Base-by-base conservation (phyloP, 495 filamentous ascomycete genomes). In the Podospora appendiculata region DNA sequence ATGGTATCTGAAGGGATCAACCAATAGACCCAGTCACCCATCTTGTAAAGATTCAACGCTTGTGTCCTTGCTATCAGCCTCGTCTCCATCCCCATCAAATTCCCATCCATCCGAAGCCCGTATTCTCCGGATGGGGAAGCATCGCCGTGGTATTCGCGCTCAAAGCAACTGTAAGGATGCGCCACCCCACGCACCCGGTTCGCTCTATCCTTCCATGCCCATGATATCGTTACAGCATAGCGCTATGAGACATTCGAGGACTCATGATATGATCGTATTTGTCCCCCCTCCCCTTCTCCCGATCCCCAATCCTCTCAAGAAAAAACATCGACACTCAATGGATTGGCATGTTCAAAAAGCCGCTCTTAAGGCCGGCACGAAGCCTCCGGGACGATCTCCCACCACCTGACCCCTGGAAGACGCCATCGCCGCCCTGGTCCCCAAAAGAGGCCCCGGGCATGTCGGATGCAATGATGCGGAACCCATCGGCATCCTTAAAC, bases 401-500 rank as follows among this genome's bases (percentile, higher is more conserved):
- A 2, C 25, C 25, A 5, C 25, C 25, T 2, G 25, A 5, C 25
- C 25, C 25, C 25, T 25, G 25, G 5, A 25, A 25, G 25, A 25
- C 44, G 54, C 8, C 10, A 18, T 47, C 43, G 47, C 10, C 48
- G 35, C 16, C 41, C 13, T 10, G 32, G 46, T 32, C 54, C 32
- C 14, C n/a, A 6, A 10, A 43, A 19, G 48, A 42, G 4, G 14
- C 39, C 48, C 52, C 43, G 18, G 42, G 41, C 13, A 39, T 38
- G 10, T 60, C 58, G 8, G 18, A 34, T 12, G 34, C 63, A 36
- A 54, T 54, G 19, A 51, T 25, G 36, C 66, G 63, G 66, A 88
- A 89, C 3, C 87, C 88, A 8, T 92, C 89, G 4, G 78, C 77
- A 13, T 88, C 85, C 58, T 80, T 84, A 55, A 92, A 80, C 2